Conservation (phyloP, 2,329 filamentous ascomycete species). For the Aotearoamyces nothofagi region DNA sequence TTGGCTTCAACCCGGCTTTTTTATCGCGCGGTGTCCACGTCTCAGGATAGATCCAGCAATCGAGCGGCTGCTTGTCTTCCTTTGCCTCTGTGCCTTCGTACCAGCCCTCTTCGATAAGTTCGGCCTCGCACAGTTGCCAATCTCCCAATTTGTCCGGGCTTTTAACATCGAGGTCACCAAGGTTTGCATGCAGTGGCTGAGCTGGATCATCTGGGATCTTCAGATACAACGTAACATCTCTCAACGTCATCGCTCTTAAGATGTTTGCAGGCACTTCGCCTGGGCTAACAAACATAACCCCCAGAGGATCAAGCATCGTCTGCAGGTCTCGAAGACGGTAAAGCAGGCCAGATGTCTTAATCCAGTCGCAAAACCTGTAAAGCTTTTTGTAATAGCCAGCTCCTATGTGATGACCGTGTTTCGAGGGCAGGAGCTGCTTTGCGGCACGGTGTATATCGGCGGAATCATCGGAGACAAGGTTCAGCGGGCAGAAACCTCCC, state of each 20-base stretch:
- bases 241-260: conserved; percentile 61
- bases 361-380: background rate
- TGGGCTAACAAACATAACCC: conserved; percentile 16
- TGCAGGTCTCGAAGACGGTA: conserved; percentile 27
- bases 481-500: conserved; percentile 55
- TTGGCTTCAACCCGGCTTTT: background rate
- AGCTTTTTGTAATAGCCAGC: conserved; percentile 11
- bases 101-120: conserved; percentile 52
- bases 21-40: background rate
- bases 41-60: conserved; percentile 2
- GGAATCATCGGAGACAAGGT: conserved; percentile 38
- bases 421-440: conserved; percentile 14
- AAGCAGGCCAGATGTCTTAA: conserved; percentile 7
- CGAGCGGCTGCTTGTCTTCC: conserved; percentile 4
- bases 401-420: conserved; percentile 19
- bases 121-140: conserved; percentile 49
- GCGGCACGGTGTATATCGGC: conserved; percentile 26
- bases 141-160: conserved; percentile 50
- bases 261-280: conserved; percentile 34
- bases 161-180: conserved; percentile 70
- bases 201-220: conserved; percentile 28
- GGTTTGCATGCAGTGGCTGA: conserved; percentile 34
- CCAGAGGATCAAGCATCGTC: conserved; percentile 16
- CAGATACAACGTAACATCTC: conserved; percentile 57
- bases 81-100: conserved; percentile 32